These are phyloP conservation scores for Fusarium anthophilum DNA, from an alignment of 2,329 filamentous ascomycete species.

Conservation along the genomic window DNA sequence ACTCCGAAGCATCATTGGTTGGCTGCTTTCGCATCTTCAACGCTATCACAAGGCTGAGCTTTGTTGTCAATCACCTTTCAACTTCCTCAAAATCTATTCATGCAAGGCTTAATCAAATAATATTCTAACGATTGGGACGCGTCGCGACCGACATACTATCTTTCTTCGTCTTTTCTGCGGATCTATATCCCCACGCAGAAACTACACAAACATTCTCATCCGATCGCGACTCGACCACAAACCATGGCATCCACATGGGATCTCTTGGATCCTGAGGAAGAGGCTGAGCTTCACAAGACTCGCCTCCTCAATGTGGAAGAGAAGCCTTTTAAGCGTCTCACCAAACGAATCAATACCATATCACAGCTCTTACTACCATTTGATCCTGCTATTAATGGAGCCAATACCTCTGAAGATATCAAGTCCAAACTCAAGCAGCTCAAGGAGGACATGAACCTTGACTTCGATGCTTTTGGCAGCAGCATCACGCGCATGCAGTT, in stretches of 20 bases:
- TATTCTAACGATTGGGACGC: background rate
- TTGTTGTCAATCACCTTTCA: conserved; percentile 5
- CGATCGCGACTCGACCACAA: conserved; percentile 4
- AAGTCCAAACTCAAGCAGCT: conserved; percentile 70
- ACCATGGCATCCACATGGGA: conserved; percentile 62
- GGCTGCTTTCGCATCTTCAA: conserved; percentile 1
- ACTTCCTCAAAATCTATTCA: background rate
- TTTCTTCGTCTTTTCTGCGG: background rate
- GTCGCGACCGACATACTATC: background rate
- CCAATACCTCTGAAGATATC: conserved; percentile 55
- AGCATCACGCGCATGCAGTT: conserved; percentile 90
- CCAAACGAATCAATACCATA: conserved; percentile 78
- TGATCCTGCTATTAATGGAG: conserved; percentile 51
- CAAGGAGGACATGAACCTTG: conserved; percentile 83
- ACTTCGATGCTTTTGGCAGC: conserved; percentile 89
- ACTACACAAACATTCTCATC: background rate
- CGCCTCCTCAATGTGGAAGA: conserved; percentile 92
- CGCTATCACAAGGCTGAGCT: conserved; percentile 37
- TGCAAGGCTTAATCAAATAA: background rate
- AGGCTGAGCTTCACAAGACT: conserved; percentile 86
- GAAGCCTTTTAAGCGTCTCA: conserved; percentile 89
- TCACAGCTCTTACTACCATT: conserved; percentile 62
- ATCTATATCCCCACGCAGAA: background rate
- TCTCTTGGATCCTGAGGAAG: conserved; percentile 77
- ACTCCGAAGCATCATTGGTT: conserved; percentile 29